Evolutionary conservation across 495 filamentous ascomycete species (phyloP).

Genomic region (Astrothelium subdiscretum): DNA sequence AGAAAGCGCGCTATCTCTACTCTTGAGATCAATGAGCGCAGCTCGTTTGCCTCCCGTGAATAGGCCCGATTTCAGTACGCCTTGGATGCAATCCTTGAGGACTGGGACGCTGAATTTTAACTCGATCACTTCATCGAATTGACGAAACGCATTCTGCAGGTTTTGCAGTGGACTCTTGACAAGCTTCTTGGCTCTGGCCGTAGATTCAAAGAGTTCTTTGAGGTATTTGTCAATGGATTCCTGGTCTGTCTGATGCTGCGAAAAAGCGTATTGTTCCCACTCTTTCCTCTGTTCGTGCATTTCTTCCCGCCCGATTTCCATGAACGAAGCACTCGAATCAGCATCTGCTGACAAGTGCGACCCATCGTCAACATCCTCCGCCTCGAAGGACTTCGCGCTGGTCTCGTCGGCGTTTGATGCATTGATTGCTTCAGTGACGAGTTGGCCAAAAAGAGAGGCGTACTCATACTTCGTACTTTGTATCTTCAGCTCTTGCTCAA

Average conservation of each 20-base stretch:
- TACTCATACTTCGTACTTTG: conserved; percentile 20
- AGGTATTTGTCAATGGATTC: conserved; percentile 20
- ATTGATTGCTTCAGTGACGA: conserved; percentile 22
- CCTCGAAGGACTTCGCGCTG: conserved; percentile 5
- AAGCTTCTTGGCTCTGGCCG: conserved; percentile 16
- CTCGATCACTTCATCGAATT: conserved; percentile 1
- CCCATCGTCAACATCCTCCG: conserved; percentile 1
- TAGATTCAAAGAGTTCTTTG: conserved; percentile 20
- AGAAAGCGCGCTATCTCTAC: conserved; percentile 10
- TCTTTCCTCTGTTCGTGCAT: conserved; percentile 39
- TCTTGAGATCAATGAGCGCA: conserved; percentile 15
- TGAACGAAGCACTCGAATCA: conserved; percentile 18
- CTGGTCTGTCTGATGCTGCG: conserved; percentile 21
- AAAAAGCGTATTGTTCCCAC: conserved; percentile 53
- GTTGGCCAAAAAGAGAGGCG: conserved; percentile 19
- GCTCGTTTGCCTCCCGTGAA: conserved; percentile 17
- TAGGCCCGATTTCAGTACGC: conserved; percentile 18
- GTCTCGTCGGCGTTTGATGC: conserved; percentile 7
- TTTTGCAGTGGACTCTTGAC: conserved; percentile 15
- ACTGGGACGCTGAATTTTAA: conserved; percentile 5
- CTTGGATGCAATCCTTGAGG: conserved; percentile 12
- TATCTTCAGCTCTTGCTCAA: conserved; percentile 20
- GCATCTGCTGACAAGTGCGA: neutral
- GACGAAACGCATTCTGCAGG: conserved; percentile 12
- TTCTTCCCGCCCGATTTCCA: conserved; percentile 33